Evolutionary conservation across 768 basidiomycete species (phyloP).

Genomic region (Inosperma sp.): DNA sequence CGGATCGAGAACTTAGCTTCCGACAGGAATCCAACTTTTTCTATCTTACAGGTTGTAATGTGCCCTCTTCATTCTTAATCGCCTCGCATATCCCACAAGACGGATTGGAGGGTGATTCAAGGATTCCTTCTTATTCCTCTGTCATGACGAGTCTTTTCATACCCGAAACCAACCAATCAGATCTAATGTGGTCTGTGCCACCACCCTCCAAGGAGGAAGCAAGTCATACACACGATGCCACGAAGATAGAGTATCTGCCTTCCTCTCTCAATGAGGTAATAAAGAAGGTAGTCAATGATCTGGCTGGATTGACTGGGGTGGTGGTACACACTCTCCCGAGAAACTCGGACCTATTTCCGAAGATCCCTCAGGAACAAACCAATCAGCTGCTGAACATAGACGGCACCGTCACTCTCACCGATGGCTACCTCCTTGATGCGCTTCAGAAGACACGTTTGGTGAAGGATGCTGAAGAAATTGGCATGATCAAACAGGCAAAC

Average conservation of each 20-base stretch:
- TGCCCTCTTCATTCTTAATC: constrained; percentile 67
- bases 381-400: constrained; percentile 31
- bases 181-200: constrained; percentile 86
- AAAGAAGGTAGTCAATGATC: constrained; percentile 41
- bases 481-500: constrained; percentile 72
- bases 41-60: constrained; percentile 76
- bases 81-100: constrained; percentile 52
- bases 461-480: constrained; percentile 74
- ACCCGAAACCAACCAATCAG: constrained; percentile 64
- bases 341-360: constrained; percentile 49
- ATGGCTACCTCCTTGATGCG: constrained; percentile 66
- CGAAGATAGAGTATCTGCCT: constrained; percentile 47
- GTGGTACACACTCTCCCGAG: constrained; percentile 64
- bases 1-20: constrained; percentile 76
- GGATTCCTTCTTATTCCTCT: constrained; percentile 32
- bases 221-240: constrained; percentile 50
- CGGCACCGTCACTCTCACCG: constrained; percentile 40
- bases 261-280: constrained; percentile 44
- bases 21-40: constrained; percentile 79
- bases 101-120: constrained; percentile 28
- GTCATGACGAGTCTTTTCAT: constrained; percentile 72
- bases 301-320: constrained; percentile 49
- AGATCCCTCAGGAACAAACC: constrained; percentile 40
- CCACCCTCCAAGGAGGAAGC: constrained; percentile 62
- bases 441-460: constrained; percentile 77